Base-by-base conservation (phyloP, 2,329 filamentous ascomycete genomes). In the Bipolaris cookei region DNA sequence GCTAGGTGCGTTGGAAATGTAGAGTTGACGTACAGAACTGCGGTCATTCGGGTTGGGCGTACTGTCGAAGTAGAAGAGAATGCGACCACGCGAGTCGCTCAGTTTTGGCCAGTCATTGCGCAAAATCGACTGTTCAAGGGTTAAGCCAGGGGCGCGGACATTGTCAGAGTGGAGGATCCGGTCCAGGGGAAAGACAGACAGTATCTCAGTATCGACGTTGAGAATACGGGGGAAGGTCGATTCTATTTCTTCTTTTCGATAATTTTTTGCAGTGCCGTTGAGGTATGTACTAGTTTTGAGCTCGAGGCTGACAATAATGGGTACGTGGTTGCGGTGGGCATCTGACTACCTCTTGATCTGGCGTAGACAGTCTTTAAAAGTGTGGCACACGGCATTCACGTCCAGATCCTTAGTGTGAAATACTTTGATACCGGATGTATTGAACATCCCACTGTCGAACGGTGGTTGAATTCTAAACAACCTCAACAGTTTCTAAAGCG, bases 1-100 rank as follows among this genome's bases (percentile, higher is more conserved):
- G 6, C 67, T 74, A 4, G 49, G 72, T 63, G 60, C 76, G 70
- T 6, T 70, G 69, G 10, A 63, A 30, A 21, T 68, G 65, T 83
- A 83, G n/a, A 76, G 63, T 21, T 75, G 67, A 34, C 79, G 76
- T 7, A 68, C 64, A n/a, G 66, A 67, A 34, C 61, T 69, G 18
- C 74, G 67, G 14, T 63, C 61, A 20, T 44, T 56, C 1, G 66
- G 63, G 34, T 76, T 76, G 0, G 78, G 78, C 28, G 79, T 78
- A 62, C 83, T 83, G 66, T 83, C 82, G 72, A 83, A 82, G 60
- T 79, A 77, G 72, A 83, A 83, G 58, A 83, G 74, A 63, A 83
- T 76, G 28, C 78, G 76, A 3, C 80, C 81, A 8, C 80, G 70
- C 0, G 78, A 76, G 2, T 75, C 74, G 2, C 79, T 73, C 1